Evolutionary conservation across 345 rosid species (phyloP).

Genomic region (Rhizophora apiculata): DNA sequence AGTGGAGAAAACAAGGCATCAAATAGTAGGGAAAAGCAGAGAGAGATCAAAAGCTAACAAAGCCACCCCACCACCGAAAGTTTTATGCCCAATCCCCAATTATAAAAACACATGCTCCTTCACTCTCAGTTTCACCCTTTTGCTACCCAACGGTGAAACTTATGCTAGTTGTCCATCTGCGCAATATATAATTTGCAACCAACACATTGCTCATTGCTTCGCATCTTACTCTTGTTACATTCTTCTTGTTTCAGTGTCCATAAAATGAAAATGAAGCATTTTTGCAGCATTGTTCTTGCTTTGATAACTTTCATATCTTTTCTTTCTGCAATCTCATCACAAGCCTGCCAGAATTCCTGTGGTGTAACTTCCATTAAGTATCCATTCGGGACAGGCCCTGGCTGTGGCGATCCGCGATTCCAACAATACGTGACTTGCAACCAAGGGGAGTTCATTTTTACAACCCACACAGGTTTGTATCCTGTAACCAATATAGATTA

Average conservation of each 20-base stretch:
- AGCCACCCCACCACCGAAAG: constrained; percentile 24
- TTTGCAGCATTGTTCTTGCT: constrained; percentile 9
- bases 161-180: background rate
- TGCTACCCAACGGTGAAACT: background rate
- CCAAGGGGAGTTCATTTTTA: constrained; percentile 49
- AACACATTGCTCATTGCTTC: background rate
- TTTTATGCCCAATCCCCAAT: background rate
- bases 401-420: constrained; percentile 87
- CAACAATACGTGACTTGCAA: constrained; percentile 58
- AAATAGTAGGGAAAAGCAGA: constrained; percentile 4
- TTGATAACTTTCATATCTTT: constrained; percentile 21
- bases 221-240: background rate
- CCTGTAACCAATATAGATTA: constrained; percentile 68
- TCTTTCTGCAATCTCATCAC: constrained; percentile 45
- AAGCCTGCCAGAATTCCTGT: constrained; percentile 59
- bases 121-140: background rate
- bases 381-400: constrained; percentile 78
- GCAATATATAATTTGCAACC: background rate
- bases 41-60: constrained; percentile 8
- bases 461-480: constrained; percentile 79
- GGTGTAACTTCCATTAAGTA: constrained; percentile 57
- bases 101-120: background rate
- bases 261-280: constrained; percentile 25
- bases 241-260: constrained; percentile 4
- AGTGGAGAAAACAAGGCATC: constrained; percentile 14